phyloP scores from a whole-genome alignment of 768 basidiomycete species.

The Xerocomus brunneocitrinus region DNA sequence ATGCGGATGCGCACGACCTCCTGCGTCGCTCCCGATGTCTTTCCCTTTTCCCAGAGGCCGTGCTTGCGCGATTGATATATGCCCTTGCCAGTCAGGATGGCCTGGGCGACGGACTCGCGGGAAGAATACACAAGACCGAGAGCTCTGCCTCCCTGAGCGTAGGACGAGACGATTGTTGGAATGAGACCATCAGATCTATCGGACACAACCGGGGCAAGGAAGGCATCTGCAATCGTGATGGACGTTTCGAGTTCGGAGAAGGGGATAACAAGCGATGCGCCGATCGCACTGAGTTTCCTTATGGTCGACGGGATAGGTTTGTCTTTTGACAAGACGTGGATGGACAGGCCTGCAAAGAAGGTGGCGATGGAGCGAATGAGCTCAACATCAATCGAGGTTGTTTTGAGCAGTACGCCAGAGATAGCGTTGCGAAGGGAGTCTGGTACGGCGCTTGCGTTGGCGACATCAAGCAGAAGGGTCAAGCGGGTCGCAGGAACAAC shows the following conservation, averaged over 20 bases:
- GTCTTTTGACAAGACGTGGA: conserved; percentile 55
- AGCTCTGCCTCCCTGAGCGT: conserved; percentile 58
- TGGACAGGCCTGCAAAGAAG: conserved; percentile 61
- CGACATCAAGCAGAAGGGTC: conserved; percentile 70
- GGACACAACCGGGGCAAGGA: conserved; percentile 75
- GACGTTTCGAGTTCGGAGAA: conserved; percentile 57
- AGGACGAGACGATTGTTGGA: conserved; percentile 84
- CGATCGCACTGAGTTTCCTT: conserved; percentile 52
- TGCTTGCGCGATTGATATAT: conserved; percentile 96
- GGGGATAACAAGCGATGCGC: conserved; percentile 67
- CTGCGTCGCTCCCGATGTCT: conserved; percentile 92
- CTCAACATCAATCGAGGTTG: conserved; percentile 65
- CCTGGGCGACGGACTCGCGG: conserved; percentile 74
- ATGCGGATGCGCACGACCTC: conserved; percentile 74
- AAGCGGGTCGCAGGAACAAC: conserved; percentile 67
- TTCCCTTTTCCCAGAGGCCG: conserved; percentile 95
- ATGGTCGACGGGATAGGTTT: conserved; percentile 59
- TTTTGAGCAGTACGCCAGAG: conserved; percentile 78
- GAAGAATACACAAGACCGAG: conserved; percentile 98
- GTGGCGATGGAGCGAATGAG: conserved; percentile 71
- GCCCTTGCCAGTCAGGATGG: conserved; percentile 83
- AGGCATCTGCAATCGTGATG: conserved; percentile 78
- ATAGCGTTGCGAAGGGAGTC: conserved; percentile 69
- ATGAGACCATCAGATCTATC: conserved; percentile 91
- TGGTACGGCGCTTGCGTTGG: conserved; percentile 67